phyloP scores from a whole-genome alignment of 2,329 filamentous ascomycete species.

The Xylaria sp. region DNA sequence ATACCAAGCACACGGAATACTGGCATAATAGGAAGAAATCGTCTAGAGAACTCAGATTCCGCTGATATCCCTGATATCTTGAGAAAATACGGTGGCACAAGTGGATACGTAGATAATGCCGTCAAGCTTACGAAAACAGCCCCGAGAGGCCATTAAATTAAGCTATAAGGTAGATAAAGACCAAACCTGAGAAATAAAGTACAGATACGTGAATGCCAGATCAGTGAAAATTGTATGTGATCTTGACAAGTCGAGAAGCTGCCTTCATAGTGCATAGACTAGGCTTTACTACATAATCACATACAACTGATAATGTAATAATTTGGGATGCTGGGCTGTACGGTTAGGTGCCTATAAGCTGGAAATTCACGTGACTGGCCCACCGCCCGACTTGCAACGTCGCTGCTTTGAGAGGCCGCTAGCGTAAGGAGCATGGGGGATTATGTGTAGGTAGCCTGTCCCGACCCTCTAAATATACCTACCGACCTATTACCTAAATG shows the following conservation, averaged over 20 bases:
- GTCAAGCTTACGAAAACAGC: constrained; percentile 67
- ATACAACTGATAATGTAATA: background rate
- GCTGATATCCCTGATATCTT: constrained; percentile 60
- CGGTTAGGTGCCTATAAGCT: background rate
- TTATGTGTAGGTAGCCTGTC: constrained; percentile 37
- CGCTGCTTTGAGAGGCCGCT: constrained; percentile 44
- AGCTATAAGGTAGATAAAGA: background rate
- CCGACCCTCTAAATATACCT: constrained; percentile 37
- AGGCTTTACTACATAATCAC: too few species aligned
- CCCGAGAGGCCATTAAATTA: constrained; percentile 54
- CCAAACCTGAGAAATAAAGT: background rate
- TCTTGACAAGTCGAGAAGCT: background rate
- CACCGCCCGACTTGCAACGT: constrained; percentile 46
- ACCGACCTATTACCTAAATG: constrained; percentile 37
- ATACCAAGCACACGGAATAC: constrained; percentile 94
- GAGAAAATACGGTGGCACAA: constrained; percentile 64
- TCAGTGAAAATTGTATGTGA: background rate
- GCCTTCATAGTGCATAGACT: too few species aligned
- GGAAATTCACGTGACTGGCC: constrained; percentile 33
- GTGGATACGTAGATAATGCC: constrained; percentile 69
- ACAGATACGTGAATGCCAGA: background rate
- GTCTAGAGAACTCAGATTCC: constrained; percentile 46
- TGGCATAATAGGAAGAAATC: constrained; percentile 76
- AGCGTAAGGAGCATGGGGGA: constrained; percentile 33
- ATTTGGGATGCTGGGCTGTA: too few species aligned